These are phyloP conservation scores for Botrytis byssoidea DNA, from an alignment of 2,329 filamentous ascomycete species.

Conservation along the genomic window DNA sequence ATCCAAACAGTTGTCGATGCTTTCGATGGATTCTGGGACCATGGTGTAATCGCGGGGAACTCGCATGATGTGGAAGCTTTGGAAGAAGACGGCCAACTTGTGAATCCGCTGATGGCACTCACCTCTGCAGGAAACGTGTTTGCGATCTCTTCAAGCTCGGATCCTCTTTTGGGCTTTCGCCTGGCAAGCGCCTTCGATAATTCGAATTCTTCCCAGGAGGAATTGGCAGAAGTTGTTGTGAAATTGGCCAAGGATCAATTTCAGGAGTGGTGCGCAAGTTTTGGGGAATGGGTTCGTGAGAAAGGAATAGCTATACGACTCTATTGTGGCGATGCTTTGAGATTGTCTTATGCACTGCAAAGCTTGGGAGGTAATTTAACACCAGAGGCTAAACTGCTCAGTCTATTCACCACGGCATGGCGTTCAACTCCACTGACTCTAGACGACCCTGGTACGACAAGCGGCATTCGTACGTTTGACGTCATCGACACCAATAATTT, in stretches of 20 bases:
- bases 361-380: slow-evolving; percentile 1
- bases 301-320: slow-evolving; percentile 18
- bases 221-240: slow-evolving; percentile 4
- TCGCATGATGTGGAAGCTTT: neutral
- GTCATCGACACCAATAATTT: slow-evolving; percentile 27
- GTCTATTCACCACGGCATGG: neutral
- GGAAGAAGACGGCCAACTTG: neutral
- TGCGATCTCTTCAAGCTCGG: slow-evolving; percentile 19
- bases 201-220: neutral
- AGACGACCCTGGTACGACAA: neutral
- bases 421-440: neutral
- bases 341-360: slow-evolving; percentile 24
- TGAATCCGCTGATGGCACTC: slow-evolving; percentile 23
- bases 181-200: slow-evolving; percentile 22
- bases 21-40: neutral
- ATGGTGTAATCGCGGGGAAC: slow-evolving; percentile 13
- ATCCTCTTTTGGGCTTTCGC: slow-evolving; percentile 25
- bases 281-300: neutral
- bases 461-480: neutral
- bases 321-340: slow-evolving; percentile 24
- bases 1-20: neutral
- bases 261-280: slow-evolving; percentile 13
- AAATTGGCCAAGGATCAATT: slow-evolving; percentile 17
- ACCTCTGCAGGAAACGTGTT: slow-evolving; percentile 1
- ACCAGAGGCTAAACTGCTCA: neutral